Base-by-base conservation (phyloP, 768 basidiomycete genomes). In the Macrolepiota fuliginosa region DNA sequence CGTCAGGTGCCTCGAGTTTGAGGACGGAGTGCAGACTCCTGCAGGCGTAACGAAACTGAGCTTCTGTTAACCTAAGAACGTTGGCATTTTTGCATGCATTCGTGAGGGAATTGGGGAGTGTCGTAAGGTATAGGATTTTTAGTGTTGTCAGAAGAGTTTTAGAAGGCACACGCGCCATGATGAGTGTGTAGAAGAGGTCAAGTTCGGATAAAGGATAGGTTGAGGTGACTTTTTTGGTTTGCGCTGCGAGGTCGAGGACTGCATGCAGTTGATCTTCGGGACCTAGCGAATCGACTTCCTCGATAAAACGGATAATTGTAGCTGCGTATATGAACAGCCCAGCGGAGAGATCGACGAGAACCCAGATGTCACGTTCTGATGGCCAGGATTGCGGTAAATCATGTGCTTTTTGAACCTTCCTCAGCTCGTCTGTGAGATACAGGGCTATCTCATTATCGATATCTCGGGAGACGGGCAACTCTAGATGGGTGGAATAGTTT, bases 271-370 rank as follows among this genome's bases (percentile, higher is more conserved):
- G 57, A 24, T 50, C 46, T n/a, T 58, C 57, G 1, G 57, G 57
- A n/a, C 57, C 46, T 36, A 39, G 24, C 19, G 57, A 58, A 22
- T 58, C 25, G 4, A 27, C 2, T 4, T 58, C 47, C 7, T 19
- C 35, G 4, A 58, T 39, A 22, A 58, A 58, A 4, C 57, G 49
- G 11, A 39, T 25, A 3, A 58, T 19, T 15, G 57, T 58, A 24
- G 57, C 46, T 7, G 36, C 57, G n/a, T 58, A 58, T 19, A 58
- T 51, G 32, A 49, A 50, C 36, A 49, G 24, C 32, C 57, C 57
- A 13, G 46, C 49, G 11, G 29, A 35, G 15, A 36, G 46, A 13
- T 50, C 35, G 13, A 58, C 49, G 12, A 58, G 27, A 2, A 19
- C 35, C 15, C 35, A 12, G 5, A 58, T 36, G 11, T 24, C 47